Evolutionary conservation across 2,329 filamentous ascomycete species (phyloP).

Genomic region (Diplodia sapinea): DNA sequence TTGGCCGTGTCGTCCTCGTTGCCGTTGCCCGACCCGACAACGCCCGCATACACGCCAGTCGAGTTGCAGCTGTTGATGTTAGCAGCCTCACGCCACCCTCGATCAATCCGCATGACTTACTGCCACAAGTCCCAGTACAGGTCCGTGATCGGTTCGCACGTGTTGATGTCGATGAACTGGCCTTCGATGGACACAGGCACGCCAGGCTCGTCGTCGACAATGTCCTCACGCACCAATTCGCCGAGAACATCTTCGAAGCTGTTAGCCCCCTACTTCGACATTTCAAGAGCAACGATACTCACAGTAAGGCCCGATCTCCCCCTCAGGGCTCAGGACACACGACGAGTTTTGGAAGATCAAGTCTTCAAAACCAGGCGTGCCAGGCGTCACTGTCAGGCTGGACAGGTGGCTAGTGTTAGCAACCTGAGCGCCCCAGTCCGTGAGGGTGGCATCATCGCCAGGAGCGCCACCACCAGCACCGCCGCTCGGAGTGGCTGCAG

Average conservation of each 20-base stretch:
- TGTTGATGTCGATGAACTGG: slow-evolving; percentile 61
- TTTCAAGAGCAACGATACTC: neutral
- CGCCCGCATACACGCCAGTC: slow-evolving; percentile 52
- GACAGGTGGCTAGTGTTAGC: slow-evolving; percentile 27
- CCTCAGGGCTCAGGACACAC: slow-evolving; percentile 45
- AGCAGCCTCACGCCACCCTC: neutral
- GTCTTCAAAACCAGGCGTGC: slow-evolving; percentile 28
- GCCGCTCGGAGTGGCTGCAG: neutral
- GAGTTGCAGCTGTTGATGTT: slow-evolving; percentile 43
- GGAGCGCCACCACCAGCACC: slow-evolving; percentile 1
- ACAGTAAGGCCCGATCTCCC: slow-evolving; percentile 42
- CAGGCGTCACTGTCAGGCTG: neutral
- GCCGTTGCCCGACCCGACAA: slow-evolving; percentile 52
- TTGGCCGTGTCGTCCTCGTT: slow-evolving; percentile 44
- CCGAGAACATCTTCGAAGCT: slow-evolving; percentile 51
- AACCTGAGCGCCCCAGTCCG: slow-evolving; percentile 9
- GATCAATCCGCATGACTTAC: neutral
- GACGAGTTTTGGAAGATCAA: slow-evolving; percentile 43
- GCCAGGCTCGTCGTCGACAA: slow-evolving; percentile 57
- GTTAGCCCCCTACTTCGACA: neutral
- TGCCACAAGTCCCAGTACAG: slow-evolving; percentile 61
- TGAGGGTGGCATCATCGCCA: neutral
- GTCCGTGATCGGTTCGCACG: slow-evolving; percentile 58
- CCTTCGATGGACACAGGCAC: slow-evolving; percentile 58
- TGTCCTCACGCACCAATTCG: slow-evolving; percentile 57